Conservation (phyloP, 495 filamentous ascomycete genomes). For the Talaromyces thailandensis region DNA sequence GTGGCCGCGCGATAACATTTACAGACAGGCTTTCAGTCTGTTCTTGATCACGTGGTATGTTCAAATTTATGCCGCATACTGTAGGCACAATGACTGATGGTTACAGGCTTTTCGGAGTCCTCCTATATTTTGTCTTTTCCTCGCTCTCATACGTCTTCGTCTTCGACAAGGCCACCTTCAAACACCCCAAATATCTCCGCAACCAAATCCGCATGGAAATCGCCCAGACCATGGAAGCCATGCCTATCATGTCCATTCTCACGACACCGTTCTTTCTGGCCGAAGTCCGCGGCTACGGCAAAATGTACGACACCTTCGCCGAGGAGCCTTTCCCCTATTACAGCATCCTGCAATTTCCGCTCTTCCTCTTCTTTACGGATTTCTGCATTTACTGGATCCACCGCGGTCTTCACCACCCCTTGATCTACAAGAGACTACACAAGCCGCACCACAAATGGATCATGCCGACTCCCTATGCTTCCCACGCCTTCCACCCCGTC, state of each 20-base stretch:
- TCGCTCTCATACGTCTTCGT: slow-evolving; percentile 82
- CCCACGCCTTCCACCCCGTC: slow-evolving; percentile 89
- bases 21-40: slow-evolving; percentile 65
- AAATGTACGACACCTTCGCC: slow-evolving; percentile 69
- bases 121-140: slow-evolving; percentile 79
- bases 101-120: slow-evolving; percentile 71
- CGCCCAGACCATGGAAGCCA: slow-evolving; percentile 57
- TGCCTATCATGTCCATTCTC: slow-evolving; percentile 77
- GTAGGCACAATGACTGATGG: slow-evolving; percentile 7
- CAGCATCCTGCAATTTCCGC: slow-evolving; percentile 77
- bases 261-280: slow-evolving; percentile 76
- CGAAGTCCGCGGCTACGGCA: slow-evolving; percentile 79
- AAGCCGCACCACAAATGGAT: slow-evolving; percentile 99
- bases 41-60: slow-evolving; percentile 80
- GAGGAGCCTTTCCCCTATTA: slow-evolving; percentile 71
- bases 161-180: slow-evolving; percentile 84
- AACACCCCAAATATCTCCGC: slow-evolving; percentile 92
- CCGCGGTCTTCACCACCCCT: slow-evolving; percentile 75
- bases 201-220: slow-evolving; percentile 89
- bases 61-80: neutral
- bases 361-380: slow-evolving; percentile 92
- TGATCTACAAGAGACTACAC: slow-evolving; percentile 80
- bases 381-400: slow-evolving; percentile 93
- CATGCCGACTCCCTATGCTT: slow-evolving; percentile 91
- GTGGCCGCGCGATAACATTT: slow-evolving; percentile 72